Base-by-base conservation (phyloP, 192 early-diverging fungal genomes). In the Coemansia sp. region DNA sequence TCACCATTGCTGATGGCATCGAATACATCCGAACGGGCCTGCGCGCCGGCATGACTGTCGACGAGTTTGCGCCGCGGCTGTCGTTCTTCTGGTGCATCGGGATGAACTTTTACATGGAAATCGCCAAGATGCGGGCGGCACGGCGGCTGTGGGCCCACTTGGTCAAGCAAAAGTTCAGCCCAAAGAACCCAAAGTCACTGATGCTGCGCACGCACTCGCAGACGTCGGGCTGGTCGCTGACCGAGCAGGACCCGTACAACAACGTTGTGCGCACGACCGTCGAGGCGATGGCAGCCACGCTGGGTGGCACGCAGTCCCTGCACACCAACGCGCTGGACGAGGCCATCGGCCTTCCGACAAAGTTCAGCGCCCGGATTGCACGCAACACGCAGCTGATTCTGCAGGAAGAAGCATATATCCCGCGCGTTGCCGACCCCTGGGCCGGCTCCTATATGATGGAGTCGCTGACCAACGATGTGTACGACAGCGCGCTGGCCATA, bases 41-140 rank as follows among this genome's bases (percentile, higher is more conserved):
- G 22, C 79, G 78, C 54, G 85, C 91, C 1, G 91, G 90, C 7
- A 93, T 93, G 91, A 85, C 87, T 0, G 82, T 93, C 1, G 90
- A 93, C 60, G 69, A 90, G 62, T 93, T 93, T 67, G 90, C 89
- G 2, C 91, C 91, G 11, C 87, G 91, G 14, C 71, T 93, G 25
- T 93, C 90, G 19, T 93, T 93, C 82, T 93, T 93, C 74, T 93
- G 89, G 81, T 90, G 86, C 41, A 85, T 93, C 27, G 91, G 90
- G 4, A 93, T 93, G 91, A 93, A 92, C 80, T 93, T 91, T 64
- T 93, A 90, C 75, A 93, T 93, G 91, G 91, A 93, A 69, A 87
- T 93, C 43, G 91, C 91, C 23, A 93, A 93, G 67, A 83, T 93
- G 77, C 85, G 91, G 14, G 91, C 90, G 4, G 91, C 87, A 2